Evolutionary conservation across 2,329 filamentous ascomycete genomes (phyloP), one percentile per base, ranked within the genome.

Genomic region (Sodiomyces alkalinus): DNA sequence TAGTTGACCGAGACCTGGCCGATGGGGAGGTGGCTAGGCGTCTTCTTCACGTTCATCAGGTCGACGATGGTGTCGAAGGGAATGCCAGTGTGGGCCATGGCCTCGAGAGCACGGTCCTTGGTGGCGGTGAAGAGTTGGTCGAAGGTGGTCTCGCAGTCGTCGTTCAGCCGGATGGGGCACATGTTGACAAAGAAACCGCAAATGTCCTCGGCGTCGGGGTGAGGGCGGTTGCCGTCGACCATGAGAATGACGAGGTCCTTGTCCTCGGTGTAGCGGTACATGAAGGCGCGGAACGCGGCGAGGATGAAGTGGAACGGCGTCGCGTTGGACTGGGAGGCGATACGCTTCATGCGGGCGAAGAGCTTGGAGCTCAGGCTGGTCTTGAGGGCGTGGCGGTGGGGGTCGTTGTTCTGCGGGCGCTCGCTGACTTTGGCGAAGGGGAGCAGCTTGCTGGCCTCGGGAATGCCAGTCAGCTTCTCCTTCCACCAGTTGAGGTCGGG

Each of bases 141-240:
- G 19, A 42, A 42, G 15, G 36, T 26, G 10, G 36, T 36, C 17
- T 42, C 39, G 25, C 39, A 42, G 26, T 39, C 33, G 22, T 40
- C 39, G 19, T 38, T 35, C 31, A 37, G 40, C 26, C 41, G 37
- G 12, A 43, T 35, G 6, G 41, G 41, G 5, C 36, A 37, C 22
- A 43, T 28, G 28, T 43, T 43, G 31, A 43, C 41, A 30, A 42
- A 43, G 36, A 43, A 42, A 6, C 41, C 41, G 27, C 39, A 36
- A 7, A 40, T 34, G 9, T 39, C 33, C 24, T 43, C 39, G 9
- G 37, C 37, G 19, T 40, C 40, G 1, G 40, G 34, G 15, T 42
- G 41, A 24, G 41, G 40, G 11, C 41, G 29, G 36, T 40, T 42
- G 3, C 41, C 41, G 12, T 42, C 41, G 14, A 42, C 40, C 39